Percentiles rank a stretch among this genome's conserved stretches.
These are phyloP conservation scores for Fusarium sp. DNA, from an alignment of 2,329 filamentous ascomycete genomes.

Conservation along the genomic window DNA sequence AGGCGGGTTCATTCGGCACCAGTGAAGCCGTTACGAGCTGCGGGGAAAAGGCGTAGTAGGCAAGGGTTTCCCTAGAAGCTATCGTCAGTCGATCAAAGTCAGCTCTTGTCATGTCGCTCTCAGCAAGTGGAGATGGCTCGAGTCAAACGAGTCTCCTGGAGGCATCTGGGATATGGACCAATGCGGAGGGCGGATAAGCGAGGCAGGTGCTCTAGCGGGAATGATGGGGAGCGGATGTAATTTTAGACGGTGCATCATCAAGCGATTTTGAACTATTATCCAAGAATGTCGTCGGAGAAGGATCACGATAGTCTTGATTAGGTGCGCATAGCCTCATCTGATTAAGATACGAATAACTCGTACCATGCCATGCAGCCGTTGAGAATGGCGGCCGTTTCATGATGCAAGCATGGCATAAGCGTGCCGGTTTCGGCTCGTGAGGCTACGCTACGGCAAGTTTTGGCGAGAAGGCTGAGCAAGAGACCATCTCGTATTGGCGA, in stretches of 20 bases:
- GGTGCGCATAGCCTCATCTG: background rate
- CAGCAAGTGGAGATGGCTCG: constrained; percentile 4
- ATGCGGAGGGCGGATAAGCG: background rate
- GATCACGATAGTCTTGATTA: too few species aligned
- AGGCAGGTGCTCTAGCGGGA: background rate
- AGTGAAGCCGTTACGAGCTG: too few species aligned
- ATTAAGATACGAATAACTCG: constrained; percentile 2
- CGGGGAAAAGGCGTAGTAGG: background rate
- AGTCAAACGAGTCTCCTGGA: background rate
- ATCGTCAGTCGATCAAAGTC: constrained; percentile 1
- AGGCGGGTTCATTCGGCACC: too few species aligned
- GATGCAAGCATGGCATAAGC: constrained; percentile 19
- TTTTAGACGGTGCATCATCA: too few species aligned
- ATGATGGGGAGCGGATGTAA: too few species aligned
- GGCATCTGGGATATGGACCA: background rate
- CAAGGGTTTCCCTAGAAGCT: background rate
- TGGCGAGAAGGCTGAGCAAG: background rate
- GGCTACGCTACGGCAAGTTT: background rate
- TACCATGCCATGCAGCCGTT: background rate
- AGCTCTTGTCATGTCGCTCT: constrained; percentile 6
- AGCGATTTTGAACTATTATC: too few species aligned
- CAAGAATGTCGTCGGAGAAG: too few species aligned
- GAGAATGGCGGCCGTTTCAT: background rate
- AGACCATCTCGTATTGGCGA: background rate
- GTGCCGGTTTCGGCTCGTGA: background rate